These are phyloP conservation scores for Wickerhamiella kazuoi DNA, from an alignment of 805 yeast genomes.

Conservation along the genomic window DNA sequence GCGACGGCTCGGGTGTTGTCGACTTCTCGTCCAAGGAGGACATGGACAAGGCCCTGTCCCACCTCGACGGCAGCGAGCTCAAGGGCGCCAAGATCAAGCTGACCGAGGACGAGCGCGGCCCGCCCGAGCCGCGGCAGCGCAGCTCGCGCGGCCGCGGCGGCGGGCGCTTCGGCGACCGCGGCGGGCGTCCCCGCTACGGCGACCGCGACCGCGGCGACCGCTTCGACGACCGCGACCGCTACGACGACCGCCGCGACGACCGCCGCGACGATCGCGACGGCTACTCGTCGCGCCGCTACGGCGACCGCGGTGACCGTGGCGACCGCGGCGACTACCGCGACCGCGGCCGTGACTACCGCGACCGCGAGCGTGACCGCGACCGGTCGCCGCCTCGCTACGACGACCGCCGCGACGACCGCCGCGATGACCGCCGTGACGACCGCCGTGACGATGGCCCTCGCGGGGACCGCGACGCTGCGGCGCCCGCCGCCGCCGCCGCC, in stretches of 20 bases:
- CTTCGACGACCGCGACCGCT: conserved; percentile 20
- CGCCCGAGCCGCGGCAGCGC: conserved; percentile 23
- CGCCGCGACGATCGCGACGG: conserved; percentile 17
- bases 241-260: conserved; percentile 16
- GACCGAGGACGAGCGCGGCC: conserved; percentile 43
- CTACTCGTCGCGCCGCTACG: conserved; percentile 20
- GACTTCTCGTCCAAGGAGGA: conserved; percentile 88
- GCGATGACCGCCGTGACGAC: conserved; percentile 7
- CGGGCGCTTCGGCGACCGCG: conserved; percentile 22
- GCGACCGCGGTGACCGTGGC: conserved; percentile 10
- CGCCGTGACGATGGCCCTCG: not conserved
- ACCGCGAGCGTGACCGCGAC: conserved; percentile 13
- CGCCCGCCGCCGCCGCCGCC: not conserved
- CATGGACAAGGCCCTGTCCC: conserved; percentile 69
- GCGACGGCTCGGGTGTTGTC: conserved; percentile 39
- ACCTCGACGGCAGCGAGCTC: conserved; percentile 56
- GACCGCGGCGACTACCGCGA: conserved; percentile 12
- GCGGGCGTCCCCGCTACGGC: conserved; percentile 28
- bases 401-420: conserved; percentile 20
- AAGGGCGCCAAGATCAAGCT: conserved; percentile 50
- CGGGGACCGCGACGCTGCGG: not conserved
- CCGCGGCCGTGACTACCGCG: conserved; percentile 24
- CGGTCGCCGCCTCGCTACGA: conserved; percentile 7
- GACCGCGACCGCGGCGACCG: conserved; percentile 14
- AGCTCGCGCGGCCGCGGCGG: conserved; percentile 33